Conservation (phyloP, 768 basidiomycete species). For the Rossbeevera mucosa region DNA sequence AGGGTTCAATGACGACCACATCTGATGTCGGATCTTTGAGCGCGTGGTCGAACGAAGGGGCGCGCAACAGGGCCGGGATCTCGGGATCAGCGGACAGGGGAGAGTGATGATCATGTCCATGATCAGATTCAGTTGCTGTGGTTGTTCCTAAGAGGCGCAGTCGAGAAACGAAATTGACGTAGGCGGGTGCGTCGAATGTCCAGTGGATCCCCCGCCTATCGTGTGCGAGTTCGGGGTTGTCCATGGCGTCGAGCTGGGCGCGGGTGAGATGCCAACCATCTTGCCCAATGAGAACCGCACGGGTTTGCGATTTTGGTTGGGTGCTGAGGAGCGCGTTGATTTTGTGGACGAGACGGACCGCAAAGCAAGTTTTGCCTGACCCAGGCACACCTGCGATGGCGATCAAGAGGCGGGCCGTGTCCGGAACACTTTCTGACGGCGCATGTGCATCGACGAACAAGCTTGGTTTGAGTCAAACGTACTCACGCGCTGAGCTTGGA, state of each 20-base stretch:
- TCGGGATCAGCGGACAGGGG: constrained; percentile 74
- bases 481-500: constrained; percentile 38
- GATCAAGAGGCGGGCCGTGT: constrained; percentile 50
- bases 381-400: constrained; percentile 80
- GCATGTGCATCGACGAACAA: neutral
- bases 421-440: constrained; percentile 11
- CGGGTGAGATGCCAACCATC: constrained; percentile 94
- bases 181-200: constrained; percentile 81
- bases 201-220: constrained; percentile 82
- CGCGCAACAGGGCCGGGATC: neutral
- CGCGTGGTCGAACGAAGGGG: constrained; percentile 85
- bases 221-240: constrained; percentile 72
- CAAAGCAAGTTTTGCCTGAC: constrained; percentile 80
- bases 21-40: constrained; percentile 74
- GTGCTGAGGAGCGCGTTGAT: constrained; percentile 43
- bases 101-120: neutral
- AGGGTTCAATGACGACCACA: constrained; percentile 50
- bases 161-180: constrained; percentile 59
- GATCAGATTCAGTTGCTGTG: neutral
- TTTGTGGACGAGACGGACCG: constrained; percentile 50
- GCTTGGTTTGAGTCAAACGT: neutral
- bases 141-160: constrained; percentile 41
- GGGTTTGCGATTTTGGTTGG: constrained; percentile 1
- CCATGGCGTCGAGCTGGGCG: constrained; percentile 68
- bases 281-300: constrained; percentile 67